phyloP scores from a whole-genome alignment of 1,284 basidiomycete genomes.

The Cryptococcus sp. region DNA sequence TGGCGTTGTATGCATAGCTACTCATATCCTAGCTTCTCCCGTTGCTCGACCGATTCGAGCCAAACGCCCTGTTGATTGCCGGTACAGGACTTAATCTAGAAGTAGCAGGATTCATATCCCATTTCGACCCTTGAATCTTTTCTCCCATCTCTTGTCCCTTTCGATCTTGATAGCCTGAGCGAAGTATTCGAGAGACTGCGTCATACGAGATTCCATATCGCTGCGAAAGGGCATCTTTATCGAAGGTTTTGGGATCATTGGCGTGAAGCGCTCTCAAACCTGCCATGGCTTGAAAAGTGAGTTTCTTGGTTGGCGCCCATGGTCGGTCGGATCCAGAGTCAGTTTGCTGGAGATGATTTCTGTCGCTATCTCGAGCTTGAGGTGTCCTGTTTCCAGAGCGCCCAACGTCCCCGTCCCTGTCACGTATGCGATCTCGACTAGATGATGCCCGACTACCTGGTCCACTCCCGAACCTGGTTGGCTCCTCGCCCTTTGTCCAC shows the following conservation, averaged over 20 bases:
- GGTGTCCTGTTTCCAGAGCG: too few relatives aligned
- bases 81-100: slow-evolving; percentile 31
- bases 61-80: slow-evolving; percentile 11
- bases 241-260: slow-evolving; percentile 65
- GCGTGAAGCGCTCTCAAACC: slow-evolving; percentile 68
- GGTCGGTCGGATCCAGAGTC: neutral
- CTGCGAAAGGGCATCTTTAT: slow-evolving; percentile 65
- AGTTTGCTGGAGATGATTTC: too few relatives aligned
- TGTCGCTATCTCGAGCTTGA: too few relatives aligned
- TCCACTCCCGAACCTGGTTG: too few relatives aligned
- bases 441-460: too few relatives aligned
- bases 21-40: neutral
- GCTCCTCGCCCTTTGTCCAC: too few relatives aligned
- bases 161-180: slow-evolving; percentile 57
- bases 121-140: slow-evolving; percentile 58
- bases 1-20: neutral
- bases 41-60: neutral
- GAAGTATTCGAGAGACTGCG: slow-evolving; percentile 76
- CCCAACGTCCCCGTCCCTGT: too few relatives aligned
- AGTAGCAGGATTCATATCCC: slow-evolving; percentile 48
- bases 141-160: slow-evolving; percentile 48
- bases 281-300: slow-evolving; percentile 89
- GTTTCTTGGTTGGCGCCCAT: slow-evolving; percentile 79
- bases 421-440: too few relatives aligned
- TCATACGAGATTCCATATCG: slow-evolving; percentile 81